phyloP scores from a whole-genome alignment of 306 rosid genomes.

The Cucurbita moschata region DNA sequence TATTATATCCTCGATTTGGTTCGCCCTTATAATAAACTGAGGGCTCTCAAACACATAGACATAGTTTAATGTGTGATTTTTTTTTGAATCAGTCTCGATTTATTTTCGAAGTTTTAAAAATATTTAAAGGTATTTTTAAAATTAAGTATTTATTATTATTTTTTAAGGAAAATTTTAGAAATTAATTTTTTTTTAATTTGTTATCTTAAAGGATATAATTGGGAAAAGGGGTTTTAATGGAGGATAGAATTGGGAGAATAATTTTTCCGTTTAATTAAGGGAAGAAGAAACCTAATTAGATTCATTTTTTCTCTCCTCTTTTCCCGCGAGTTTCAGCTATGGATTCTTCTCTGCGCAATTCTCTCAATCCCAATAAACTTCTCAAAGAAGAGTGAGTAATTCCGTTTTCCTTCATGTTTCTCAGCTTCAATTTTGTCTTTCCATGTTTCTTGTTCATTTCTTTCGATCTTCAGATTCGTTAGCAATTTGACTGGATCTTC shows the following conservation, averaged over 20 bases:
- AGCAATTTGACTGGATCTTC: constrained; percentile 50
- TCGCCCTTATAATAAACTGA: too few species aligned
- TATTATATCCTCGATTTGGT: too few species aligned
- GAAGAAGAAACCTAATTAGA: background rate
- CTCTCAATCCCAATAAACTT: constrained; percentile 50
- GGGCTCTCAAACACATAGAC: too few species aligned
- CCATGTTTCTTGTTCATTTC: background rate
- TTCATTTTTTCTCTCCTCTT: background rate
- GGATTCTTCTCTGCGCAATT: constrained; percentile 40
- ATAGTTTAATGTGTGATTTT: too few species aligned
- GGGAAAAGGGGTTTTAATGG: background rate
- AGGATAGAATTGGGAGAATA: background rate
- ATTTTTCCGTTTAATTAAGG: background rate
- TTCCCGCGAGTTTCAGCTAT: constrained; percentile 16
- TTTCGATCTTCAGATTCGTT: constrained; percentile 29
- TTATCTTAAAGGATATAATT: too few species aligned
- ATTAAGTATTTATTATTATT: too few species aligned
- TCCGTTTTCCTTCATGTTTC: background rate
- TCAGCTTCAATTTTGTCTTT: background rate
- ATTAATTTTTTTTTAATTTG: too few species aligned
- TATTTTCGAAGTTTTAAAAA: too few species aligned
- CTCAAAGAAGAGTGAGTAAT: constrained; percentile 83
- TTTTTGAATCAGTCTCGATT: too few species aligned
- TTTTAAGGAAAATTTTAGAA: too few species aligned
- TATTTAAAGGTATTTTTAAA: too few species aligned